A percentile compares a stretch with the other conserved stretches of the same genome.
phyloP scores from a whole-genome alignment of 352 stramenopile genomes.

The Phytophthora chlamydospora region DNA sequence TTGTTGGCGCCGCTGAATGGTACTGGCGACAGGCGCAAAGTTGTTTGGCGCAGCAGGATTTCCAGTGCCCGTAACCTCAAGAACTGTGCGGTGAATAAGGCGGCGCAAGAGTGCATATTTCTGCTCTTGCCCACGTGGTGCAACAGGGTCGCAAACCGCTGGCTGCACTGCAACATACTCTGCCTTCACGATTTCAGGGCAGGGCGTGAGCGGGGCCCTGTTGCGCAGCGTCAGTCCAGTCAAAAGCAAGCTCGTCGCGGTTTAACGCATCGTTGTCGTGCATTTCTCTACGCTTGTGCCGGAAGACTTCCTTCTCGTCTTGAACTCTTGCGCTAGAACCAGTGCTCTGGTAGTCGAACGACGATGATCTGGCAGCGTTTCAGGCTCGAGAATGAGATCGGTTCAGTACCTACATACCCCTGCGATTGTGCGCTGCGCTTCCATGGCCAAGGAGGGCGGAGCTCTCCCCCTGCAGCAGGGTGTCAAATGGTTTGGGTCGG shows the following conservation, averaged over 20 bases:
- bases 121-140: background rate
- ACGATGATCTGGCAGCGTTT: background rate
- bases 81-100: conserved; percentile 9
- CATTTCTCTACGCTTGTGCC: conserved; percentile 3
- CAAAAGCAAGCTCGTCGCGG: background rate
- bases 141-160: conserved; percentile 2
- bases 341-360: conserved; percentile 7
- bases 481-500: conserved; percentile 20
- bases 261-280: conserved; percentile 3
- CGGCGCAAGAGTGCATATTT: conserved; percentile 2
- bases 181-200: background rate
- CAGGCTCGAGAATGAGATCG: conserved; percentile 6
- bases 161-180: background rate
- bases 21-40: conserved; percentile 8
- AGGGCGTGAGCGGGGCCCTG: background rate
- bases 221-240: background rate
- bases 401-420: conserved; percentile 1
- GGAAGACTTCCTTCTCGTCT: background rate
- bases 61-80: conserved; percentile 3
- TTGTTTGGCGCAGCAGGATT: background rate
- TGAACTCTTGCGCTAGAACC: background rate
- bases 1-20: conserved; percentile 1
- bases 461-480: background rate
- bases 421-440: background rate
- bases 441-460: background rate